phyloP scores from a whole-genome alignment of 2,329 filamentous ascomycete genomes.

The Verticillium klebahnii region DNA sequence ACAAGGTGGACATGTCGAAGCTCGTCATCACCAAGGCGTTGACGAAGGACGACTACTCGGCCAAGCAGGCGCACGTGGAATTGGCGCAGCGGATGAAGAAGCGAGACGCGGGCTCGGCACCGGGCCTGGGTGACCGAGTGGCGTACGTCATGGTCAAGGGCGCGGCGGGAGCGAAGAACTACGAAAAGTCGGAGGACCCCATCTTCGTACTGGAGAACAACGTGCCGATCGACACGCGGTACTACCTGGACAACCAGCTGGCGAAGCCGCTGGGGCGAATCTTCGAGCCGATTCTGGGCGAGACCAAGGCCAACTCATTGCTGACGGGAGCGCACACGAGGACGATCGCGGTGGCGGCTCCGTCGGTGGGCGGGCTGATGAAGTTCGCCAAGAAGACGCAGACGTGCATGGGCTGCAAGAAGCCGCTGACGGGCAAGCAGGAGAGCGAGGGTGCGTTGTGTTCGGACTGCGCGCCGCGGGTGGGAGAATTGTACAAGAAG shows the following conservation, averaged over 20 bases:
- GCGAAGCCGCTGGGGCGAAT: conserved; percentile 92
- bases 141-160: conserved; percentile 98
- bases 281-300: conserved; percentile 95
- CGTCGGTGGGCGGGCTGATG: conserved; percentile 90
- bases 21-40: conserved; percentile 98
- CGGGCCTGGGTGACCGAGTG: conserved; percentile 88
- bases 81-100: conserved; percentile 96
- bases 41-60: conserved; percentile 82
- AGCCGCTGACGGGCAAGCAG: conserved; percentile 74
- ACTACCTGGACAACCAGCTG: conserved; percentile 97
- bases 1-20: conserved; percentile 98
- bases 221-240: conserved; percentile 94
- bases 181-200: conserved; percentile 94
- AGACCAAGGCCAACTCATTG: conserved; percentile 81
- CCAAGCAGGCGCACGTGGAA: conserved; percentile 94
- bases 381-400: conserved; percentile 97
- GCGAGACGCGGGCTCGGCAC: conserved; percentile 90
- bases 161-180: conserved; percentile 84
- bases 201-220: conserved; percentile 98
- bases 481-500: conserved; percentile 92
- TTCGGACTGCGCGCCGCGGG: conserved; percentile 73
- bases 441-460: conserved; percentile 87
- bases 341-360: conserved; percentile 87
- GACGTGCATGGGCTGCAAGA: conserved; percentile 99
- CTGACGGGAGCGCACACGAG: conserved; percentile 92